Base-by-base conservation (phyloP, 768 basidiomycete species). In the Clitopilus hobsonii region DNA sequence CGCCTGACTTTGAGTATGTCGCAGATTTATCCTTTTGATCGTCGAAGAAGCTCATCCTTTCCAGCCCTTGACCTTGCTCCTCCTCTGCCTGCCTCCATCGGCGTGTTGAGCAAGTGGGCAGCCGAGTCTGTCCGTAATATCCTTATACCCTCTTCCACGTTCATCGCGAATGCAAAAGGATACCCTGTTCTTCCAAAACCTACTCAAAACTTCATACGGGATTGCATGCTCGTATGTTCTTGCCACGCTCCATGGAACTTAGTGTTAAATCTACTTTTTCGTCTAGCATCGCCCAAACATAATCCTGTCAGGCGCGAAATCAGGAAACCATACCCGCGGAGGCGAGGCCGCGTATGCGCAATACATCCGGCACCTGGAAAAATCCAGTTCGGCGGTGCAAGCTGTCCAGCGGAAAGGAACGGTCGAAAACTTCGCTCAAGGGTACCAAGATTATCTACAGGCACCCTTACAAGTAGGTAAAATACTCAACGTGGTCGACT, bases 111-210 rank as follows among this genome's bases (percentile, higher is more conserved):
- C 57, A 85, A 95, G 62, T 98, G 97, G 97, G 80, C 86, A 2
- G 92, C 97, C 5, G 97, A 99, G 69, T 89, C 94, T 6, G 86
- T 95, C n/a, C 83, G 85, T 28, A 82, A 93, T 64, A 78, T 99
- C 53, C 90, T 92, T 69, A 75, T 98, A 1, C 94, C 97, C 3
- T 85, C 94, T 0, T 84, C 89, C 11, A 83, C 93, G 3, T 99
- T 98, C 69, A 94, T 98, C 63, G 86, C 94, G 10, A 99, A 99
- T 68, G 81, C 85, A 51, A 96, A 97, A 72, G 96, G 94, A 2
- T 99, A 97, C 68, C 97, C 97, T 0, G 97, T 99, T 5, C 81
- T 99, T 16, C 90, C 92, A 11, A 98, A 98, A 70, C 86, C 86
- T 8, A 90, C 93, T 2, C 97, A 99, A 63, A 80, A 81, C 0